Evolutionary conservation across 2,329 filamentous ascomycete genomes (phyloP), one percentile per base, ranked within the genome.

Genomic region (Fusarium sp.): DNA sequence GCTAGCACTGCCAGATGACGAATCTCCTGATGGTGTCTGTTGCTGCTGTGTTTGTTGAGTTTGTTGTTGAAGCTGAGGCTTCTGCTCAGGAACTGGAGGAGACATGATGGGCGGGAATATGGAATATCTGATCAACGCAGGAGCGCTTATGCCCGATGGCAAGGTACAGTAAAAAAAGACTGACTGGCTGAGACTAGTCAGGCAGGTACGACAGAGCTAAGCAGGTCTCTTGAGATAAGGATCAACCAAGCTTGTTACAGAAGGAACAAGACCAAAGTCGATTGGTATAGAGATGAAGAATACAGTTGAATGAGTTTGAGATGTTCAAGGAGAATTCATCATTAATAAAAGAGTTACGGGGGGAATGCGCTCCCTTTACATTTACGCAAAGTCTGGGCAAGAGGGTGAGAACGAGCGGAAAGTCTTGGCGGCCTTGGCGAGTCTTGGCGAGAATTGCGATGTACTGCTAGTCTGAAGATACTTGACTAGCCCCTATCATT

Each of bases 1-100:
- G 76, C 80, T 84, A 55, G 79, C 80, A 69, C 78, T 82, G 50
- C 75, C 79, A 53, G 79, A 78, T 28, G 81, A 79, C 43, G 74
- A 62, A 63, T 77, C 64, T 45, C 69, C 62, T 61, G 74, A 68
- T 23, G 74, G 69, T 34, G 60, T 57, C 42, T 63, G 56, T 18
- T 68, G 69, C 21, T 74, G 71, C 53, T 69, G 64, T 21, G 64
- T 72, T 73, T 60, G 75, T 46, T 37, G 75, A 46, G 32, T 76
- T 27, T 56, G 63, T 55, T 72, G 69, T 49, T 73, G 74, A 60
- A 66, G 62, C 63, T 66, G 63, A 55, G 63, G 48, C 63, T 66
- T 66, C 63, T 74, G 72, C 42, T 70, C 78, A 54, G 76, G 56
- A 28, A 76, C 61, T 28, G 79, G 72, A 59, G 79, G 72, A 71